A percentile compares a stretch with the other conserved stretches of the same genome.
Evolutionary conservation across 768 basidiomycete genomes (phyloP).

Genomic region (Boletus pseudo-olivaceus): DNA sequence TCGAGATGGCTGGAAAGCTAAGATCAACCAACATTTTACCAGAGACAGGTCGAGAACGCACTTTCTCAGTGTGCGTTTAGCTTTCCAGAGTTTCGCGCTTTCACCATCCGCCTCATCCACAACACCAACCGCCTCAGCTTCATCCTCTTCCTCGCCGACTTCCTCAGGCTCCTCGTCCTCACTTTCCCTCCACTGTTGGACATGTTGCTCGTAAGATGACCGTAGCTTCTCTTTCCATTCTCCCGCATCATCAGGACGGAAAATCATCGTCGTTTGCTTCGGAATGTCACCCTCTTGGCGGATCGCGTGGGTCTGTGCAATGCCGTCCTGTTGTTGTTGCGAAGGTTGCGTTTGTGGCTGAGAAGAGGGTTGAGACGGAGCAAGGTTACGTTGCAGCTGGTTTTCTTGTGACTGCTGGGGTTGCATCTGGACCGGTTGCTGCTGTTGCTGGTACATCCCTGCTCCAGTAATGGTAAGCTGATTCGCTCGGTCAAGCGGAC

Average conservation of each 20-base stretch:
- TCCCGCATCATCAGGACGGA: conserved; percentile 78
- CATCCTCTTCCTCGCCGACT: conserved; percentile 67
- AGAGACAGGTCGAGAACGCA: conserved; percentile 42
- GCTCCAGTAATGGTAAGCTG: conserved; percentile 32
- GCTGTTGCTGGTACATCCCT: conserved; percentile 42
- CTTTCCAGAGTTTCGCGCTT: conserved; percentile 75
- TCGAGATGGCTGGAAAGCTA: conserved; percentile 73
- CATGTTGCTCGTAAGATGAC: conserved; percentile 51
- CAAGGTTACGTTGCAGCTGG: conserved; percentile 23
- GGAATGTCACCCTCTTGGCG: conserved; percentile 18
- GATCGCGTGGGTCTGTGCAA: conserved; percentile 8
- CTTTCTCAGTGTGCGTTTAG: conserved; percentile 86
- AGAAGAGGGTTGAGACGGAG: conserved; percentile 35
- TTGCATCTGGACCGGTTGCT: conserved; percentile 27
- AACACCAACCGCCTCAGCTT: conserved; percentile 51
- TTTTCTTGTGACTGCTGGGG: conserved; percentile 28
- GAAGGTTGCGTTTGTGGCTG: conserved; percentile 16
- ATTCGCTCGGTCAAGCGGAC: conserved; percentile 51
- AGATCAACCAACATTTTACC: conserved; percentile 4
- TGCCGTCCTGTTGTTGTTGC: conserved; percentile 21
- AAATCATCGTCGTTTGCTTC: conserved; percentile 64
- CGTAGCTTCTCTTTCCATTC: conserved; percentile 85
- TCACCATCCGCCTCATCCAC: conserved; percentile 66
- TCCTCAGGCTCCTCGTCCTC: conserved; percentile 58
- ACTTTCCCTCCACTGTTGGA: conserved; percentile 43